Evolutionary conservation across 2,329 filamentous ascomycete genomes (phyloP).

Genomic region (Fusarium nelsonii): DNA sequence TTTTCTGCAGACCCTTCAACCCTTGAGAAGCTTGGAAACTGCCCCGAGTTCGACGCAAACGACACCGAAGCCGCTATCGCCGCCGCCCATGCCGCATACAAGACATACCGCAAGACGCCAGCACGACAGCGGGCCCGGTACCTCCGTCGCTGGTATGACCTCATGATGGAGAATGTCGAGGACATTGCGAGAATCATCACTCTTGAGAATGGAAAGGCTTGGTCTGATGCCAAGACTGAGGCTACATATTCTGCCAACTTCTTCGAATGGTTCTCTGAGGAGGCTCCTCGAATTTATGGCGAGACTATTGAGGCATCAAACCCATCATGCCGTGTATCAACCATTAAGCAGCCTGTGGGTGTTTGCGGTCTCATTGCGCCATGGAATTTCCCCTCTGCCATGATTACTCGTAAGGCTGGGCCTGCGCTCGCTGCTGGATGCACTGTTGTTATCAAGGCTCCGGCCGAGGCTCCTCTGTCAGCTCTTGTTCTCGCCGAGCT

Average conservation of each 20-base stretch:
- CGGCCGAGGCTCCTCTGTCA: conserved; percentile 90
- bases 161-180: conserved; percentile 74
- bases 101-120: conserved; percentile 70
- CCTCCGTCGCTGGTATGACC: conserved; percentile 74
- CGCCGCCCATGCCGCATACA: conserved; percentile 70
- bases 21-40: conserved; percentile 74
- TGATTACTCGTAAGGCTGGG: conserved; percentile 62
- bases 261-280: conserved; percentile 74
- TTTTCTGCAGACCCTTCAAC: conserved; percentile 73
- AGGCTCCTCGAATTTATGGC: conserved; percentile 65
- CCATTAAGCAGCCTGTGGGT: conserved; percentile 52
- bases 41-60: conserved; percentile 77
- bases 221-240: conserved; percentile 70
- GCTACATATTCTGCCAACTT: conserved; percentile 70
- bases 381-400: conserved; percentile 71
- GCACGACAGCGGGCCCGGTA: conserved; percentile 70
- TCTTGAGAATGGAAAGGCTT: conserved; percentile 78
- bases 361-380: conserved; percentile 54
- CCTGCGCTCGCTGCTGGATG: conserved; percentile 76
- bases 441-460: conserved; percentile 86
- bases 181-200: conserved; percentile 77
- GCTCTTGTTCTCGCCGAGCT: conserved; percentile 87
- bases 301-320: conserved; percentile 68
- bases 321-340: conserved; percentile 65
- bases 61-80: conserved; percentile 79